Conservation (phyloP, 139 green algal species). For the Chlorella sp. region DNA sequence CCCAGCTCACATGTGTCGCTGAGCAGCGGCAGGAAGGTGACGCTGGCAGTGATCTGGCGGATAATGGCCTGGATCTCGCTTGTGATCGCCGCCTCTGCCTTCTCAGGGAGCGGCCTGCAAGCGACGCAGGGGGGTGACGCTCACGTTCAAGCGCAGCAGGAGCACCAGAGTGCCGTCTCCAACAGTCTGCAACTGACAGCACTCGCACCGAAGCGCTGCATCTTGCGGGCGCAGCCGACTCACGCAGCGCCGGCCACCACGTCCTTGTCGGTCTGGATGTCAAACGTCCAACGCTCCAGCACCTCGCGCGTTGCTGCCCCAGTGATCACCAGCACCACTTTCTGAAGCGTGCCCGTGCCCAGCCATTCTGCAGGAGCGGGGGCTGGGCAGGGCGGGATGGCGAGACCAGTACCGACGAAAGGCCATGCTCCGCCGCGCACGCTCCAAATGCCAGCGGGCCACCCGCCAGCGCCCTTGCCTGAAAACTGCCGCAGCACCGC, state of each 20-base stretch:
- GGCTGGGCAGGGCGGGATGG: background rate
- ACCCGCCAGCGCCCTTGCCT: constrained; percentile 25
- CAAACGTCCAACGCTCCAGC: constrained; percentile 96
- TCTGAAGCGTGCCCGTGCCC: constrained; percentile 76
- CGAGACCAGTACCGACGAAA: background rate
- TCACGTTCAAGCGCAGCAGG: too few species aligned
- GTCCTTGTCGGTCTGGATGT: constrained; percentile 86
- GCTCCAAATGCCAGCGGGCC: background rate
- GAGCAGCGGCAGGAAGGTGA: constrained; percentile 96
- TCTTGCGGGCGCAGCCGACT: background rate
- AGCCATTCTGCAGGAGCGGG: constrained; percentile 81
- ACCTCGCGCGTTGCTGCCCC: constrained; percentile 67
- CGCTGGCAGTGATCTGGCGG: constrained; percentile 89
- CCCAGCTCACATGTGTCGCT: constrained; percentile 79
- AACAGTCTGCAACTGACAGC: too few species aligned
- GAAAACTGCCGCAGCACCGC: constrained; percentile 81
- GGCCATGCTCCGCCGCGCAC: too few species aligned
- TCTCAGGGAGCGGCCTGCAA: constrained; percentile 65
- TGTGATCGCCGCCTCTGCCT: constrained; percentile 84
- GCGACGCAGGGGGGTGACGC: too few species aligned
- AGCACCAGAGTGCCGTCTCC: too few species aligned
- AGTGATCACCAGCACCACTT: constrained; percentile 92
- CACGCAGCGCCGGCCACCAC: constrained; percentile 44
- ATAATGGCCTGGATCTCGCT: constrained; percentile 94
- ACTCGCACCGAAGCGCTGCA: background rate